Base-by-base conservation (phyloP, 441 rosid genomes). In the Flueggea neowawraea region DNA sequence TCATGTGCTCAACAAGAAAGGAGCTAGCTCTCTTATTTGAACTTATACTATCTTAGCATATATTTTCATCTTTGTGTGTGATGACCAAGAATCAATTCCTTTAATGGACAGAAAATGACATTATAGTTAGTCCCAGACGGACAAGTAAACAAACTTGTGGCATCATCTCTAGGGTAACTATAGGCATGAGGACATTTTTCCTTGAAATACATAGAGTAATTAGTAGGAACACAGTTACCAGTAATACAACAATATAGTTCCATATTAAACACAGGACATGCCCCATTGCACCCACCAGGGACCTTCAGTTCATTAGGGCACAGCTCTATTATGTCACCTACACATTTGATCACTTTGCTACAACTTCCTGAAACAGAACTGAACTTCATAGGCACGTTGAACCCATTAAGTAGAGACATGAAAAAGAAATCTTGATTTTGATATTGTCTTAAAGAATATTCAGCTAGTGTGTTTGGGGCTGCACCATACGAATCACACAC, bases 91-190 rank as follows among this genome's bases (percentile, higher is more conserved):
- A 36, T 36, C 6, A 36, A 36, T 8, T 36, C 41, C 41, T 1
- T 51, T 65, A 32, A 72, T 54, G 68, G 72, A 60, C 65, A 67
- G 54, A 72, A 72, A 4, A 44, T 49, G 6, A 67, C 76, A 54
- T 48, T 54, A 10, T 58, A 84, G 54, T 81, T 71, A n/a, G 75
- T 52, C 15, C 83, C 76, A 8, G 51, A 68, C 31, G 69, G 55
- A 57, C 84, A 81, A 54, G 84, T 81, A 48, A 84, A 84, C 52
- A 79, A 66, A 59, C 84, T 81, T 1, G 80, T 36, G 3, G 65
- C 79, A 48, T 84, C 86, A 60, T 79, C 84, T 36, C 78, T 69
- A 16, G 89, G 86, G 39, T 77, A 81, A 28, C 89, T 81, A 45
- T 75, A 81, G 11, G 88, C 77, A 71, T 84, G 78, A 0, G 59